These are phyloP conservation scores for Scutellaria barbata DNA, from an alignment of 257 asterid species.

Conservation along the genomic window DNA sequence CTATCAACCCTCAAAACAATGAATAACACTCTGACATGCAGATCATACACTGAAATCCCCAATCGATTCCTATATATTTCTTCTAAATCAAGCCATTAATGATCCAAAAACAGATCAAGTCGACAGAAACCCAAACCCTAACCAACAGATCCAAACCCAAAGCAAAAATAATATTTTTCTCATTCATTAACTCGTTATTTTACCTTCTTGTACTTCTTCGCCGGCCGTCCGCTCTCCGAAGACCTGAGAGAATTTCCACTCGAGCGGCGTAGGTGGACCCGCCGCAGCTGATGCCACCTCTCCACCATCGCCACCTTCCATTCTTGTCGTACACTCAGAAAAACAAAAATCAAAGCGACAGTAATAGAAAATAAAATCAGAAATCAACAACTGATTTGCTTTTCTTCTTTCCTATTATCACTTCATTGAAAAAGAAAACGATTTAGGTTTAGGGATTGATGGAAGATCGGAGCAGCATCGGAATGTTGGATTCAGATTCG, in stretches of 20 bases:
- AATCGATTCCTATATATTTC: conserved; percentile 28
- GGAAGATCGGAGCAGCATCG: conserved; percentile 64
- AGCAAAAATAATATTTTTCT: conserved; percentile 33
- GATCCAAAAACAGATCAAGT: conserved; percentile 44
- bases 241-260: conserved; percentile 98
- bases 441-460: conserved; percentile 45
- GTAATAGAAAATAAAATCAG: conserved; percentile 32
- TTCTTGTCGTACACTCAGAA: conserved; percentile 48
- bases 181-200: conserved; percentile 35
- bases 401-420: conserved; percentile 34
- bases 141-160: conserved; percentile 49
- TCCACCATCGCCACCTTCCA: conserved; percentile 81
- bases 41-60: conserved; percentile 43
- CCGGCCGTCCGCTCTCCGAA: conserved; percentile 97
- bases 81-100: conserved; percentile 36
- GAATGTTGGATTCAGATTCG: conserved; percentile 83
- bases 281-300: conserved; percentile 76
- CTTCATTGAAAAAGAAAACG: conserved; percentile 46
- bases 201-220: conserved; percentile 99
- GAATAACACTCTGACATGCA: conserved; percentile 52
- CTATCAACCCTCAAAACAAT: conserved; percentile 29
- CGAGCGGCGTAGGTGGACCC: conserved; percentile 83
- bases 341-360: conserved; percentile 35
- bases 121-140: conserved; percentile 51
- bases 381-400: conserved; percentile 35